These are phyloP conservation scores for Phialocephala subalpina DNA, from an alignment of 2,329 filamentous ascomycete genomes.

Conservation along the genomic window DNA sequence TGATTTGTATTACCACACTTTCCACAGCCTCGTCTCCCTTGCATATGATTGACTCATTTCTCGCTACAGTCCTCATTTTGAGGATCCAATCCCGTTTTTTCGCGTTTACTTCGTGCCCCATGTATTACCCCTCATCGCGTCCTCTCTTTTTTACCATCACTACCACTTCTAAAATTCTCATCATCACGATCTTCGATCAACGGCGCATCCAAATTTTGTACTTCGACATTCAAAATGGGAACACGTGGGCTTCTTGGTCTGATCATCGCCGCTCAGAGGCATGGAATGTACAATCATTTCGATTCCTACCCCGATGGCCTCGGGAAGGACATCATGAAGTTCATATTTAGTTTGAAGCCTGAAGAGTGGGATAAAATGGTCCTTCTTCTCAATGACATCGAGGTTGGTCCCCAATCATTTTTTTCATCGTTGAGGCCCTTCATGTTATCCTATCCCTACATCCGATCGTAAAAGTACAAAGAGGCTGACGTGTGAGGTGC, in stretches of 20 bases:
- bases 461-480: not conserved
- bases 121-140: not conserved
- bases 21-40: not conserved
- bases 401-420: not conserved
- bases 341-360: slow-evolving; percentile 12
- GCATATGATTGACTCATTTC: not conserved
- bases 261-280: slow-evolving; percentile 18
- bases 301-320: slow-evolving; percentile 23
- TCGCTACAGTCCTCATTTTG: not conserved
- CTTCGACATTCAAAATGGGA: slow-evolving; percentile 11
- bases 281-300: slow-evolving; percentile 17
- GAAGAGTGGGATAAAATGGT: slow-evolving; percentile 18
- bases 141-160: not conserved
- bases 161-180: not conserved
- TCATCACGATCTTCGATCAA: not conserved
- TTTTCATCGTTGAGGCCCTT: not conserved
- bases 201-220: no score
- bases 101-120: not conserved
- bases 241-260: slow-evolving; percentile 23
- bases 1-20: not conserved
- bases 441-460: not conserved
- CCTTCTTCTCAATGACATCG: slow-evolving; percentile 13
- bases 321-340: slow-evolving; percentile 22
- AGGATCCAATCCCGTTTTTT: not conserved
- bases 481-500: not conserved